Conservation (phyloP, 2,329 filamentous ascomycete species). For the Cladophialophora yegresii region DNA sequence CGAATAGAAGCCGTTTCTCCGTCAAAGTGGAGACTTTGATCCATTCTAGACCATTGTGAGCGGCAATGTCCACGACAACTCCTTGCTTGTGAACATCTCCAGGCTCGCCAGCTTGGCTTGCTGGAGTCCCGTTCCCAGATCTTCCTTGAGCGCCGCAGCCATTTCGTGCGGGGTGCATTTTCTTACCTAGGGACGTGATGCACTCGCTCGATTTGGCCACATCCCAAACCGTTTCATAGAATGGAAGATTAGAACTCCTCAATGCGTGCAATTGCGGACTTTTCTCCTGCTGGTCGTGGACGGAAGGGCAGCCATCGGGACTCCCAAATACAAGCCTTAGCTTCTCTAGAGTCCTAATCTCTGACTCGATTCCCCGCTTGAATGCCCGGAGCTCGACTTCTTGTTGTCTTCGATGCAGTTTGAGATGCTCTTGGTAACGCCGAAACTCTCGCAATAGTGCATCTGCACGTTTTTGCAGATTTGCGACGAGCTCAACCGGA, state of each 20-base stretch:
- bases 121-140: neutral
- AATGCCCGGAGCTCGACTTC: constrained; percentile 55
- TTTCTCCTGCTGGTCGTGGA: constrained; percentile 27
- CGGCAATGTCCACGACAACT: constrained; percentile 65
- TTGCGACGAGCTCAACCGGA: constrained; percentile 7
- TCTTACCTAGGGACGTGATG: constrained; percentile 60
- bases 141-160: neutral
- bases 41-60: constrained; percentile 65
- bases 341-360: constrained; percentile 53
- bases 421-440: constrained; percentile 48
- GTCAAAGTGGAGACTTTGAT: constrained; percentile 68
- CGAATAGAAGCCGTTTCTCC: constrained; percentile 64
- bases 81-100: constrained; percentile 44
- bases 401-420: constrained; percentile 49
- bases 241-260: constrained; percentile 66
- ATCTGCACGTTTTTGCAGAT: constrained; percentile 22
- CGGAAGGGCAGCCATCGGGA: neutral
- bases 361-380: constrained; percentile 51
- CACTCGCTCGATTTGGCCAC: constrained; percentile 60
- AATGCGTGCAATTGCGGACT: constrained; percentile 55
- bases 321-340: constrained; percentile 36
- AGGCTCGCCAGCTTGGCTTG: constrained; percentile 14
- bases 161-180: constrained; percentile 46
- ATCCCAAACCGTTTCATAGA: constrained; percentile 65
- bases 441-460: constrained; percentile 50